Evolutionary conservation across 2,329 filamentous ascomycete species (phyloP).

Genomic region (Aspergillus alliaceus): DNA sequence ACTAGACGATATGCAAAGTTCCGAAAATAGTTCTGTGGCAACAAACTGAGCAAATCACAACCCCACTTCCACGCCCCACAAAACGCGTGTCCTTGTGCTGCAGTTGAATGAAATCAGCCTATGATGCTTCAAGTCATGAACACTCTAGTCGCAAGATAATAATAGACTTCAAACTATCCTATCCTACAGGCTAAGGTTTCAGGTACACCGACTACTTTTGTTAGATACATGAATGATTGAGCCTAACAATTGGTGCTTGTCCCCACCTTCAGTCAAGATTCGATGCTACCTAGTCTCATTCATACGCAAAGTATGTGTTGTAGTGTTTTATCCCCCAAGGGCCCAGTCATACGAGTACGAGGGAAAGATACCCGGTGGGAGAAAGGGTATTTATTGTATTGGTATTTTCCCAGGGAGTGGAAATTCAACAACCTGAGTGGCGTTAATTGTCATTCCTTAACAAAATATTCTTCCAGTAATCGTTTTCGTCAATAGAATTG

Average conservation of each 20-base stretch:
- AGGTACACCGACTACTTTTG: background rate
- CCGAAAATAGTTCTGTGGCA: conserved; percentile 16
- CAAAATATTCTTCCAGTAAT: no score
- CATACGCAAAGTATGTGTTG: background rate
- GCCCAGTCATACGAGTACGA: background rate
- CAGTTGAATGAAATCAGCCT: conserved; percentile 4
- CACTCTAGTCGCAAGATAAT: conserved; percentile 1
- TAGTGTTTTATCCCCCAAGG: background rate
- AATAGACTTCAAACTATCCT: conserved; percentile 2
- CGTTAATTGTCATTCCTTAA: no score
- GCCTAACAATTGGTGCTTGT: background rate
- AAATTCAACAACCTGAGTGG: no score
- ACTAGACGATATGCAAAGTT: no score
- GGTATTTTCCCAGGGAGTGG: no score
- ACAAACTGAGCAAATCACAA: background rate
- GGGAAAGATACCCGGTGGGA: background rate
- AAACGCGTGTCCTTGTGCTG: conserved; percentile 36
- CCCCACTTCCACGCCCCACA: conserved; percentile 19
- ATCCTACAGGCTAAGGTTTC: conserved; percentile 7
- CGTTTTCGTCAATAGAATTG: no score
- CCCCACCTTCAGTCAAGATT: background rate
- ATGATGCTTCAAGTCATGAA: conserved; percentile 3
- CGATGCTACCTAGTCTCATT: background rate
- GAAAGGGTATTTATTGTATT: background rate
- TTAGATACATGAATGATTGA: background rate